Conservation (phyloP, 73 alveolate species). For the Vitrella brassicaformis region DNA sequence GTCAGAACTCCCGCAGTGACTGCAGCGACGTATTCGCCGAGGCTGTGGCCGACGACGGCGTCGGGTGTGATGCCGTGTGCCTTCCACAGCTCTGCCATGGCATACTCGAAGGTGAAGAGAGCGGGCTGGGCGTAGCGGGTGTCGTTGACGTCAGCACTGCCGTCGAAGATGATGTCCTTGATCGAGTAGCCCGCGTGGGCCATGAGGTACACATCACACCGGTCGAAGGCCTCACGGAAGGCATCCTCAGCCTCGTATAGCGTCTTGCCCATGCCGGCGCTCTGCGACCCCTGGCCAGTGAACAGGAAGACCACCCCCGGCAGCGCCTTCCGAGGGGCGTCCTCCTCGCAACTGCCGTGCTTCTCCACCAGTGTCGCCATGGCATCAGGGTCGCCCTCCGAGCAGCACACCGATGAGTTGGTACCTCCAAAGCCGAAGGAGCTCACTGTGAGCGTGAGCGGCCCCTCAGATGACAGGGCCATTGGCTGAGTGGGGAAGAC, state of each 20-base stretch:
- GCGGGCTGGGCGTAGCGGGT: not conserved
- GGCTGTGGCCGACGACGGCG: slow-evolving; percentile 22
- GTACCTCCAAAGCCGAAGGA: slow-evolving; percentile 39
- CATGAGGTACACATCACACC: slow-evolving; percentile 1
- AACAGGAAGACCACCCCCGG: not conserved
- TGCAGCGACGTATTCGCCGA: not conserved
- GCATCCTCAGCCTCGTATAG: slow-evolving; percentile 3
- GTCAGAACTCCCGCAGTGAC: not conserved
- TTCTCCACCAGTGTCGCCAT: too few species aligned
- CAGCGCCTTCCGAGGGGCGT: too few species aligned
- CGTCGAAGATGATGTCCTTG: not conserved
- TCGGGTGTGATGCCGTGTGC: slow-evolving; percentile 20
- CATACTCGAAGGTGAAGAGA: slow-evolving; percentile 7
- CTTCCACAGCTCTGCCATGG: slow-evolving; percentile 12
- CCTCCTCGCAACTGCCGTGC: too few species aligned
- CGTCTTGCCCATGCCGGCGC: slow-evolving; percentile 8
- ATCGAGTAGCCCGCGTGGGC: not conserved
- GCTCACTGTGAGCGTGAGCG: slow-evolving; percentile 6
- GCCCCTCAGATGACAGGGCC: too few species aligned
- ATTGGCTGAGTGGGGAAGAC: too few species aligned
- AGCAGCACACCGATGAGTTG: too few species aligned
- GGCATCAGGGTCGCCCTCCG: too few species aligned
- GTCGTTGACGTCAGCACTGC: too few species aligned
- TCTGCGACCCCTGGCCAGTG: not conserved
- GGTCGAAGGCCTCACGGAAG: slow-evolving; percentile 19